Evolutionary conservation across 805 yeast species (phyloP).

Genomic region (Spathaspora gorwiae): DNA sequence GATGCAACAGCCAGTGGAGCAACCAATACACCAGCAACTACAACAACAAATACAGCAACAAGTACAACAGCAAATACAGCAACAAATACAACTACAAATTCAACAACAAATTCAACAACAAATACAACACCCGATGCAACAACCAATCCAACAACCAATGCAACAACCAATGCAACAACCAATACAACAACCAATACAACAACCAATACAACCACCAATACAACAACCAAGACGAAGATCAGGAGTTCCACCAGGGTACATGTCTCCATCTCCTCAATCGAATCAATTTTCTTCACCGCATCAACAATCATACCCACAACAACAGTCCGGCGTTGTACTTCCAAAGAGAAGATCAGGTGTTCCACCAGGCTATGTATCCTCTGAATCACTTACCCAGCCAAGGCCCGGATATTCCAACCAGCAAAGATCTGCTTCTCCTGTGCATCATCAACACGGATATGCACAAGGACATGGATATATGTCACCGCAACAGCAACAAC

Average conservation of each 20-base stretch:
- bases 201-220: too few relatives aligned
- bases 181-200: too few relatives aligned
- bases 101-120: too few relatives aligned
- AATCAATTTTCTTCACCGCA: too few relatives aligned
- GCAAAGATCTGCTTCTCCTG: not conserved
- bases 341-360: not conserved
- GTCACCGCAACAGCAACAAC: not conserved
- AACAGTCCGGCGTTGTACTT: slow-evolving; percentile 6
- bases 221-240: not conserved
- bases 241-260: not conserved
- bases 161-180: not conserved
- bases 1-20: too few relatives aligned
- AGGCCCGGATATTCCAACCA: not conserved
- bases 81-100: too few relatives aligned
- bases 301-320: slow-evolving; percentile 6
- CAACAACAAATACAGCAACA: too few relatives aligned
- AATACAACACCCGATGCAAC: too few relatives aligned
- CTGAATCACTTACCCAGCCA: too few relatives aligned
- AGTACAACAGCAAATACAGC: too few relatives aligned
- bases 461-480: not conserved
- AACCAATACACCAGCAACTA: too few relatives aligned
- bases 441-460: not conserved
- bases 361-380: not conserved
- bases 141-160: too few relatives aligned
- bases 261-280: not conserved